Conservation (phyloP, 1,139 yeast genomes). For the Lodderomyces margitis region DNA sequence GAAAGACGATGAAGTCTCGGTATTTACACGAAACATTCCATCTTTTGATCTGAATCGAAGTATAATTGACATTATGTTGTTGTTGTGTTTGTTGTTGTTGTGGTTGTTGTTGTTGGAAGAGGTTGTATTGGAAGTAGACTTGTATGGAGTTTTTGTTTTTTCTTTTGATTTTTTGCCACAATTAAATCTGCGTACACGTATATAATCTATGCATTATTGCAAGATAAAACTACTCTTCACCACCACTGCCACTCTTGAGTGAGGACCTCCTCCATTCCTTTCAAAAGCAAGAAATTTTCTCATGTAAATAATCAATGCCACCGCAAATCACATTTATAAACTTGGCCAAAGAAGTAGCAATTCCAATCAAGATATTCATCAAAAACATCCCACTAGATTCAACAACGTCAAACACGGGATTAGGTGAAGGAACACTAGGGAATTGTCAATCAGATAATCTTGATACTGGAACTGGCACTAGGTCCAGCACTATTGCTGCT, state of each 20-base stretch:
- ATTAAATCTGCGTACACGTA: not conserved
- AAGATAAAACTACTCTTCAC: too few species aligned
- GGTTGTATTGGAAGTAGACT: not conserved
- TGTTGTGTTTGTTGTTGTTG: not conserved
- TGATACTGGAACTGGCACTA: too few species aligned
- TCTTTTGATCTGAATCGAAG: slow-evolving; percentile 80
- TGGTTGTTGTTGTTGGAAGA: not conserved
- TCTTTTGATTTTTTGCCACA: slow-evolving; percentile 4
- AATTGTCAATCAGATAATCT: not conserved
- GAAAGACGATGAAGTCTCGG: slow-evolving; percentile 50
- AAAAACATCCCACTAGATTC: slow-evolving; percentile 6
- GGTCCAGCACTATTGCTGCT: not conserved
- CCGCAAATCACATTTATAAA: slow-evolving; percentile 16
- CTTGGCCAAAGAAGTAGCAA: slow-evolving; percentile 7
- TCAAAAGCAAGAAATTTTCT: too few species aligned
- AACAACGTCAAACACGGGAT: not conserved
- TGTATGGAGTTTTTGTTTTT: not conserved
- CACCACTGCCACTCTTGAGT: too few species aligned
- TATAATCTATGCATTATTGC: too few species aligned
- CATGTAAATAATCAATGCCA: too few species aligned
- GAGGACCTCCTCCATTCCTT: too few species aligned
- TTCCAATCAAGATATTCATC: slow-evolving; percentile 15
- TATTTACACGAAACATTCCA: slow-evolving; percentile 72
- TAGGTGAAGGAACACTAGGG: too few species aligned
- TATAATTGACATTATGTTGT: slow-evolving; percentile 10